Evolutionary conservation across 202 grass and related monocot genomes (phyloP).

Genomic region (Elaeis oleifera): DNA sequence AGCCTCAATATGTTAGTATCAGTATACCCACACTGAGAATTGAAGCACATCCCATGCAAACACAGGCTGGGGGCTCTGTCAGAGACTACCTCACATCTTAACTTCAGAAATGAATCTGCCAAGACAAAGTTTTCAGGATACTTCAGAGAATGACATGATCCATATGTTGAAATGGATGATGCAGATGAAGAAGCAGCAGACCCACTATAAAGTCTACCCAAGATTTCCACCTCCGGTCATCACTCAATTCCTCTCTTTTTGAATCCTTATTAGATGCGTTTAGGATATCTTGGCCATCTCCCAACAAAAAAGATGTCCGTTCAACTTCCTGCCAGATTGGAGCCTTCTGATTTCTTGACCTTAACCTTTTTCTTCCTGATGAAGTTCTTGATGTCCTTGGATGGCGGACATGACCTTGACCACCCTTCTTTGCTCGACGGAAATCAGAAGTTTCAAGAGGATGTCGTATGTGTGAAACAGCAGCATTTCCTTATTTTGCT

Average conservation of each 20-base stretch:
- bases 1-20: neutral
- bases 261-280: constrained; percentile 44
- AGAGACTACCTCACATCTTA: constrained; percentile 82
- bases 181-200: constrained; percentile 53
- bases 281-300: constrained; percentile 46
- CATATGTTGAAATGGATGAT: constrained; percentile 41
- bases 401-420: constrained; percentile 46
- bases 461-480: constrained; percentile 70
- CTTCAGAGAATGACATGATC: constrained; percentile 57
- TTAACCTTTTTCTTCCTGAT: constrained; percentile 58
- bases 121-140: constrained; percentile 59
- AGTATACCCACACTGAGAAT: neutral
- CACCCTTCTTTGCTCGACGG: constrained; percentile 51
- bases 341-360: constrained; percentile 44
- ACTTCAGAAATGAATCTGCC: constrained; percentile 82
- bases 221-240: constrained; percentile 48
- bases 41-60: neutral
- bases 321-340: constrained; percentile 65
- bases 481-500: constrained; percentile 76
- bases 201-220: constrained; percentile 52
- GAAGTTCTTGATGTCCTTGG: constrained; percentile 46
- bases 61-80: neutral
- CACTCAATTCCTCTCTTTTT: constrained; percentile 35
- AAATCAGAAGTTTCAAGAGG: constrained; percentile 74
- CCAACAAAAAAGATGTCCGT: constrained; percentile 44